Base-by-base conservation (phyloP, 305 asterid species). In the Fraxinus ornus region DNA sequence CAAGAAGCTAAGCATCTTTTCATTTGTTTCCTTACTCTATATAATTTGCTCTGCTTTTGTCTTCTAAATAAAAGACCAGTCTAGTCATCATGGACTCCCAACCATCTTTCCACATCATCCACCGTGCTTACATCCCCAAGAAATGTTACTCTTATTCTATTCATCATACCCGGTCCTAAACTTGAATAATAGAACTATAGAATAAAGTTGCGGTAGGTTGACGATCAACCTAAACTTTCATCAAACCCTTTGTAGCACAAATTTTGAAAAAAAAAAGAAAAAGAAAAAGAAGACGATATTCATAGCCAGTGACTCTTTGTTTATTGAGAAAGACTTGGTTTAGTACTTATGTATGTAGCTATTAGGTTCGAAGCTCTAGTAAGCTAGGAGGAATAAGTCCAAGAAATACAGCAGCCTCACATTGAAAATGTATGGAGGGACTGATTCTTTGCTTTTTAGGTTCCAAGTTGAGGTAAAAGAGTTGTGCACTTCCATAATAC, bases 1-100 rank as follows among this genome's bases (percentile, higher is more conserved):
- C 79, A 83, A 85, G 90, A 88, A 89, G 91, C 86, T 83, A 88
- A 82, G 89, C 90, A 89, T 86, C 85, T 89, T 88, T 76, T 26
- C 83, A 30, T 77, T 87, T 81, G 86, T 78, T 72, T 47, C 84
- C 84, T 26, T 74, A 19, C 75, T 80, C 36, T 86, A 30, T 86
- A 17, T 79, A 83, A 52, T 41, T 82, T 78, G 72, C 8, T 70
- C 64, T 81, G 75, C 84, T 79, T 81, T 86, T 74, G 86, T 86
- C 35, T 21, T 66, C 22, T 75, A 2, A 75, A 75, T 19, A 9
- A 41, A 26, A 75, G 57, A 75, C 62, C 62, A 39, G 2, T 39
- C 78, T 32, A 24, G 62, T 41, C 19, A 75, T 60, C 33, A 32
- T 2, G 19, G 35, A 76, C 79, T 76, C 21, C 64, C 37, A 44